Evolutionary conservation across 192 early-diverging fungal species (phyloP).

Genomic region (Rhizophlyctis rosea): DNA sequence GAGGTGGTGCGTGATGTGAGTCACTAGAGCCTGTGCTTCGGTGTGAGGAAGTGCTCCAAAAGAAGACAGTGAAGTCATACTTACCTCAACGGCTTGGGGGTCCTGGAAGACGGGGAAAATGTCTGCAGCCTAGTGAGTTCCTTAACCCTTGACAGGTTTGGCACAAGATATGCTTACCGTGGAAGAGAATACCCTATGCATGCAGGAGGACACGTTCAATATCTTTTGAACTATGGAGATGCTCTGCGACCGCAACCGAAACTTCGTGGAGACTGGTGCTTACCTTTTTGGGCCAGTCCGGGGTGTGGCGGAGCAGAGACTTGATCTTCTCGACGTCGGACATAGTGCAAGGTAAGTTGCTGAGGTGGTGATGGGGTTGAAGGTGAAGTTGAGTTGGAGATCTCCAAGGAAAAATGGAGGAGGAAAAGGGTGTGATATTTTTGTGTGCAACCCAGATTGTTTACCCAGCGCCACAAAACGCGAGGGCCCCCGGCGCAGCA

Average conservation of each 20-base stretch:
- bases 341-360: too few relatives aligned
- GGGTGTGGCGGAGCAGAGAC: slow-evolving; percentile 44
- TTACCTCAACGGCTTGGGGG: slow-evolving; percentile 82
- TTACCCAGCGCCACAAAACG: too few relatives aligned
- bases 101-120: slow-evolving; percentile 97
- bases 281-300: slow-evolving; percentile 79
- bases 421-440: too few relatives aligned
- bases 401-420: too few relatives aligned
- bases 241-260: too few relatives aligned
- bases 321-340: slow-evolving; percentile 31
- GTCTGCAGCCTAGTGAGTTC: slow-evolving; percentile 67
- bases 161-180: slow-evolving; percentile 43
- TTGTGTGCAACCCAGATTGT: too few relatives aligned
- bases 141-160: too few relatives aligned
- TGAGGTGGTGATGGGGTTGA: too few relatives aligned
- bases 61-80: neutral
- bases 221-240: neutral
- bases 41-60: neutral
- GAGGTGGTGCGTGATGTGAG: slow-evolving; percentile 80
- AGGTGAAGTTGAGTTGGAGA: too few relatives aligned
- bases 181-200: slow-evolving; percentile 90
- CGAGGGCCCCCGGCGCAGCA: too few relatives aligned
- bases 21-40: slow-evolving; percentile 60
- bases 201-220: slow-evolving; percentile 4
- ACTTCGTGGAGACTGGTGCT: too few relatives aligned